Evolutionary conservation across 2,329 filamentous ascomycete genomes (phyloP).

Genomic region (Trichoderma koningii): DNA sequence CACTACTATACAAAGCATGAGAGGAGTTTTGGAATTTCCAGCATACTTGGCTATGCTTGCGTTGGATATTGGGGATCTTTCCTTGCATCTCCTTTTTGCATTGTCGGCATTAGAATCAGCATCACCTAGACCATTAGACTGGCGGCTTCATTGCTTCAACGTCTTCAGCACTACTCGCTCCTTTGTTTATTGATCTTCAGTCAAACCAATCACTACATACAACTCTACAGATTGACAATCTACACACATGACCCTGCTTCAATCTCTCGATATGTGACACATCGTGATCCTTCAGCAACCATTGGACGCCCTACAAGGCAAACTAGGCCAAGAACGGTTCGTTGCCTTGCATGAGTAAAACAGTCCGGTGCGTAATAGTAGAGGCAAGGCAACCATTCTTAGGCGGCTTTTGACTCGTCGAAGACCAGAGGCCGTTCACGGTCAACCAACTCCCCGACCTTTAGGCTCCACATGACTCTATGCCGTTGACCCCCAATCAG

Average conservation of each 20-base stretch:
- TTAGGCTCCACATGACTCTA: conserved; percentile 10
- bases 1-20: conserved; percentile 9
- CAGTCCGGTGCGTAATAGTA: not conserved
- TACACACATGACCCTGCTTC: not conserved
- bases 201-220: too few species aligned
- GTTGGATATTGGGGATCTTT: conserved; percentile 3
- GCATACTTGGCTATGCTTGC: conserved; percentile 14
- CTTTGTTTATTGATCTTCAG: not conserved
- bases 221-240: not conserved
- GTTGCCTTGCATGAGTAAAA: conserved; percentile 24
- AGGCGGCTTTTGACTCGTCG: not conserved
- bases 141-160: conserved; percentile 14
- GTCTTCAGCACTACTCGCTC: not conserved
- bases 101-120: conserved; percentile 15
- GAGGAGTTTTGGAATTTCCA: conserved; percentile 14
- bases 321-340: not conserved
- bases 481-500: not conserved
- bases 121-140: conserved; percentile 15
- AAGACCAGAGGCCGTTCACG: not conserved
- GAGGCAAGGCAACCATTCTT: conserved; percentile 11
- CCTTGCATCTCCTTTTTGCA: not conserved
- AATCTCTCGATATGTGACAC: not conserved
- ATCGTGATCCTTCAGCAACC: not conserved
- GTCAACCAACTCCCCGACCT: not conserved
- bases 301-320: not conserved